phyloP scores from a whole-genome alignment of 768 basidiomycete species.

The Termitomyces sp. region DNA sequence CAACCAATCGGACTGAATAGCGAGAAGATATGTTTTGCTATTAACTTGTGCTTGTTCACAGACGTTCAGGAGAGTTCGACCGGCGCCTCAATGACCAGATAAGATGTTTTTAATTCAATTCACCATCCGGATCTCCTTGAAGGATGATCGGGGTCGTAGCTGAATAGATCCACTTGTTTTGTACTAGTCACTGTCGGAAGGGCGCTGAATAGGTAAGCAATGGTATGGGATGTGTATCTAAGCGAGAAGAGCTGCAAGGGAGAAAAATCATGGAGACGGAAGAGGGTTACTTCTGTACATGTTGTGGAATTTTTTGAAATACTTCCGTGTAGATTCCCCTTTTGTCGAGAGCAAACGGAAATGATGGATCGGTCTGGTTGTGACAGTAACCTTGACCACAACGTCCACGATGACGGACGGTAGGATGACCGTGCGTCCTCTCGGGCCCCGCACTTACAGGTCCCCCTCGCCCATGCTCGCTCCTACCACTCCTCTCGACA shows the following conservation, averaged over 20 bases:
- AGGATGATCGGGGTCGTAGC: neutral
- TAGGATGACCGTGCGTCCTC: constrained; percentile 30
- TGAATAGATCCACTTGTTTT: neutral
- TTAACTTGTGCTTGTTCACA: neutral
- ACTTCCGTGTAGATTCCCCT: constrained; percentile 19
- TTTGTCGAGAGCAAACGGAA: constrained; percentile 21
- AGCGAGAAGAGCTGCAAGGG: neutral
- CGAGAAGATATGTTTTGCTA: neutral
- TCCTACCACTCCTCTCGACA: constrained; percentile 22
- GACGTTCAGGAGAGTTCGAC: neutral
- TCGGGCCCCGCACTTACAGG: constrained; percentile 45
- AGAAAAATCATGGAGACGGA: neutral
- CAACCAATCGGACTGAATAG: no score
- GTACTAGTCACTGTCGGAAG: neutral
- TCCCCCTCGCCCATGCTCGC: constrained; percentile 28
- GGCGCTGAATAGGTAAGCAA: neutral
- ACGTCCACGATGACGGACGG: constrained; percentile 20
- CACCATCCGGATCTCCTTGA: no score
- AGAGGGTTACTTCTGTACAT: no score
- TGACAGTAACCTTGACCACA: constrained; percentile 24
- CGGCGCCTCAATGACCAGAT: neutral
- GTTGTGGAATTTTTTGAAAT: constrained; percentile 1
- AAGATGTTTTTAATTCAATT: neutral
- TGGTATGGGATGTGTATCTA: neutral
- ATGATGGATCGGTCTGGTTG: constrained; percentile 14